Conservation (phyloP, 176 grass and related monocot species). For the Juncus inflexus region DNA sequence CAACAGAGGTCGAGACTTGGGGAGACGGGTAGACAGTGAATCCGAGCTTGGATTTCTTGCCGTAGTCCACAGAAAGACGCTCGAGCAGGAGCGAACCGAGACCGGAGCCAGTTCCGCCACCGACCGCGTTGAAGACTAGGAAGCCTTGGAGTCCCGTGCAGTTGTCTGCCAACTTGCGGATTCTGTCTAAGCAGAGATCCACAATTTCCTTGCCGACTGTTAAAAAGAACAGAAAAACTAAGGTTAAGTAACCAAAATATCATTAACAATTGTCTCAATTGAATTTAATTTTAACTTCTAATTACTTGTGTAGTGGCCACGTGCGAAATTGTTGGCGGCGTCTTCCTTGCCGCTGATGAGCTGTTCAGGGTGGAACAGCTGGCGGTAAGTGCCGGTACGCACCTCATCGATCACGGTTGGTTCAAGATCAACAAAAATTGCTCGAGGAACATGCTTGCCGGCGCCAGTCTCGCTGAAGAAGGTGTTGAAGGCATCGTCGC, state of each 20-base stretch:
- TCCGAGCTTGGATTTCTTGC: conserved; percentile 79
- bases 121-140: conserved; percentile 82
- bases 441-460: conserved; percentile 75
- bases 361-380: conserved; percentile 77
- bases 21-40: conserved; percentile 88
- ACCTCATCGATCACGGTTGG: conserved; percentile 85
- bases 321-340: conserved; percentile 64
- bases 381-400: conserved; percentile 57
- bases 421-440: conserved; percentile 73
- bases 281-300: not conserved
- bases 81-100: conserved; percentile 78
- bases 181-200: conserved; percentile 65
- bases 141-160: conserved; percentile 81
- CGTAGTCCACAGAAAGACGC: conserved; percentile 76
- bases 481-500: conserved; percentile 68
- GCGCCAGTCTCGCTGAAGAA: conserved; percentile 73
- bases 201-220: conserved; percentile 89
- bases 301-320: conserved; percentile 66
- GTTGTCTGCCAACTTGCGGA: conserved; percentile 74
- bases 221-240: not conserved
- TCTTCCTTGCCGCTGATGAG: conserved; percentile 82
- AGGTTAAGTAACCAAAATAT: not conserved
- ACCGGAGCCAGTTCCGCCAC: conserved; percentile 75
- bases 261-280: too few relatives aligned
- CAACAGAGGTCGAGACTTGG: conserved; percentile 74